Percentiles rank a stretch among this genome's conserved stretches.
phyloP scores from a whole-genome alignment of 768 basidiomycete genomes.

The Pulveroboletus ravenelii region DNA sequence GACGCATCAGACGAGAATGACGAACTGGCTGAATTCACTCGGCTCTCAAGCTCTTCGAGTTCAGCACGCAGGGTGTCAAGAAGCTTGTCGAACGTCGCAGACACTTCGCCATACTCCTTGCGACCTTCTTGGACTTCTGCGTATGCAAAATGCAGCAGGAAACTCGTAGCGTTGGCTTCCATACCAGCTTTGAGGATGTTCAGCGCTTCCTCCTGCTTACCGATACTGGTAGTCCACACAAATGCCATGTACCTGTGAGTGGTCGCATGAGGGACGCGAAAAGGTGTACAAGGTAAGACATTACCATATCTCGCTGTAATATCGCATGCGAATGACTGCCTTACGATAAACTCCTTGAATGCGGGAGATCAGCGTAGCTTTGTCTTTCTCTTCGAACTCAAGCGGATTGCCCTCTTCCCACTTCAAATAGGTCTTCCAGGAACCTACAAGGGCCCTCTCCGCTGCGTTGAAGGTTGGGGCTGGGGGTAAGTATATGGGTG shows the following conservation, averaged over 20 bases:
- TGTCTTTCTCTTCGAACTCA: slow-evolving; percentile 84
- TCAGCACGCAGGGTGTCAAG: slow-evolving; percentile 58
- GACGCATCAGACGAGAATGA: slow-evolving; percentile 37
- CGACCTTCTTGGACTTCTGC: slow-evolving; percentile 66
- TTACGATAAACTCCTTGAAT: slow-evolving; percentile 83
- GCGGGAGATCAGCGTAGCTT: slow-evolving; percentile 57
- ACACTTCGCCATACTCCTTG: slow-evolving; percentile 64
- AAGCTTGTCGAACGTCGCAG: slow-evolving; percentile 68
- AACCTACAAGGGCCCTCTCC: slow-evolving; percentile 72
- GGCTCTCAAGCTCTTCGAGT: slow-evolving; percentile 56
- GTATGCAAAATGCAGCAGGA: slow-evolving; percentile 86
- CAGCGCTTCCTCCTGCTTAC: slow-evolving; percentile 77
- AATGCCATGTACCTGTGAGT: slow-evolving; percentile 82
- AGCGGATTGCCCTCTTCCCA: slow-evolving; percentile 96
- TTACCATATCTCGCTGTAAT: slow-evolving; percentile 92
- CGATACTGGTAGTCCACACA: slow-evolving; percentile 69
- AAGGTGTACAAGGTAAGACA: slow-evolving; percentile 11
- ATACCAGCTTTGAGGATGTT: slow-evolving; percentile 79
- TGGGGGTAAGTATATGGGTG: slow-evolving; percentile 57
- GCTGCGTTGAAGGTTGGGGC: slow-evolving; percentile 66
- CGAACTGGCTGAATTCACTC: slow-evolving; percentile 35
- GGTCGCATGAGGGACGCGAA: slow-evolving; percentile 11
- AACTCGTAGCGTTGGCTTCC: slow-evolving; percentile 85
- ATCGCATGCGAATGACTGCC: slow-evolving; percentile 88
- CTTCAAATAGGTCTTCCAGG: slow-evolving; percentile 90